Base-by-base conservation (phyloP, 2,329 filamentous ascomycete genomes). In the Paecilomyces fulvus region DNA sequence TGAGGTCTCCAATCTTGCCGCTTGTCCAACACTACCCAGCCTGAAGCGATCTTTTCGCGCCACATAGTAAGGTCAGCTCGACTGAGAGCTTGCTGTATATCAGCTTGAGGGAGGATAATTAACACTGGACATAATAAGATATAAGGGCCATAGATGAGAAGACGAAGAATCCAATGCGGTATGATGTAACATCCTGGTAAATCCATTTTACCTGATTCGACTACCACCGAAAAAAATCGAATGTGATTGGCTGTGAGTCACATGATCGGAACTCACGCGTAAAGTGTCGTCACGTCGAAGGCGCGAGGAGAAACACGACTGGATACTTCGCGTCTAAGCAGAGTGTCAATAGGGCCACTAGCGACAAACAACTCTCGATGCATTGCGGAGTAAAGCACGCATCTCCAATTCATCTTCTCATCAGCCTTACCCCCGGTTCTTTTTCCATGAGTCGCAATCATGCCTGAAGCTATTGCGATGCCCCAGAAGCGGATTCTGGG, bases 401-500 rank as follows among this genome's bases (percentile, higher is more conserved):
- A 21, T 30, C 17, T 1, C 7, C 5, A 17, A 6, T 33, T 33
- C 11, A 30, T 30, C 33, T 14, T 30, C 14, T 12, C 12, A 31
- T 23, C 46, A 37, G 33, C 33, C 33, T 10, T 14, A 49, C 20
- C 8, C 9, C 25, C 7, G 1, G 7, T 49, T 10, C 31, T 17
- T 48, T n/a, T 58, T 60, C 49, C 59, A 64, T 63, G 59, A 60
- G 25, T 54, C 49, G 50, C 50, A 56, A 66, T 30, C 53, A 77
- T 77, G 74, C 63, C 71, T 58, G 72, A 75, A 67, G 70, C 73
- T 28, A 63, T 70, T 31, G 52, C 69, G 11, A 71, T 67, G 56
- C 83, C 87, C 55, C 84, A 88, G 73, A 91, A 91, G 77, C 84
- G 88, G 67, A 84, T 87, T 64, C 78, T 90, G 52, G 84, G 81